Base-by-base conservation (phyloP, 768 basidiomycete species). In the Hericium coralloides region DNA sequence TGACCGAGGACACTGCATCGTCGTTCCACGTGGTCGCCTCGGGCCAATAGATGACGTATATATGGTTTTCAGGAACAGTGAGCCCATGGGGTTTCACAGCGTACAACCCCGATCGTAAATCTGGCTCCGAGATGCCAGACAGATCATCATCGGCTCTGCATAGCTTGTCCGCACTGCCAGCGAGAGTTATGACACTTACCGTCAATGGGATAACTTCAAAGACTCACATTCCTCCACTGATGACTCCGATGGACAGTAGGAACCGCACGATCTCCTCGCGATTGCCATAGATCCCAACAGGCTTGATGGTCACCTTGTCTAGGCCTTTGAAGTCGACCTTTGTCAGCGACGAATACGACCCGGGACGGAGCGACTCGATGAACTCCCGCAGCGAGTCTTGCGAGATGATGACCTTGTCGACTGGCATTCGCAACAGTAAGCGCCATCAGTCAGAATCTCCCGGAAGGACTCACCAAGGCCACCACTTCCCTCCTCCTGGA, bases 391-490 rank as follows among this genome's bases (percentile, higher is more conserved):
- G 67, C 4, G 79, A 76, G 3, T 74, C 68, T 64, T 82, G 80
- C 2, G 73, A 70, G 26, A 85, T 85, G 65, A 85, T 78, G 31
- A 85, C 75, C 63, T 85, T 85, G 62, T 83, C 81, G 43, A 83
- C 83, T 82, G 58, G 17, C 23, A 6, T 17, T 15, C 49, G 2
- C 2, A 7, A 18, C 15, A 23, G 15, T 49, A 18, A 31, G 6
- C 2, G 6, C 41, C 41, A 17, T 10, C 15, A 45, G 17, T 22
- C 49, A 20, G 9, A 20, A 49, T 49, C 43, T 12, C 49, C 25
- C 7, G n/a, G 15, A 25, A 50, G 23, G 8, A 25, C 49, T 15
- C 25, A 50, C 49, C 49, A 12, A 50, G 49, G 12, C 49, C 49
- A 17, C 49, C 49, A 50, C 49, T 50, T 10, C 49, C 49, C 25